Evolutionary conservation across 1,284 basidiomycete species (phyloP).

Genomic region (Rhodotorula mucilaginosa): DNA sequence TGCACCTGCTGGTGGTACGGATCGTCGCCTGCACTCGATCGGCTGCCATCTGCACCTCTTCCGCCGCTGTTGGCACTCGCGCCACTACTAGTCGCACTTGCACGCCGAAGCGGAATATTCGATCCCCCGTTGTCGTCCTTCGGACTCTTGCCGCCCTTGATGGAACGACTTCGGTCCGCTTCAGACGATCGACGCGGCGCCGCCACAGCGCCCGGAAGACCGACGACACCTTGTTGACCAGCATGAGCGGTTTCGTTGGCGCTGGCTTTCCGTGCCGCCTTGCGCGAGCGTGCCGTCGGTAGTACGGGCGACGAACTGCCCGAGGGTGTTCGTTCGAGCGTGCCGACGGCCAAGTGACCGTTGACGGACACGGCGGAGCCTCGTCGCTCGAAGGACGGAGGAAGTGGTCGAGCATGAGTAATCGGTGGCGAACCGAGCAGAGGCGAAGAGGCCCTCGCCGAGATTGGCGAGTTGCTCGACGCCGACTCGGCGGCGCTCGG

Average conservation of each 20-base stretch:
- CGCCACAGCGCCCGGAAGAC: background rate
- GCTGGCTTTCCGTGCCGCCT: background rate
- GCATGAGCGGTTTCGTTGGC: background rate
- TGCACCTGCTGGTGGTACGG: too few species aligned
- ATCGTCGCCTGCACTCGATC: background rate
- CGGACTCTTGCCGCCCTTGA: background rate
- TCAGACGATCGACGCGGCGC: constrained; percentile 1
- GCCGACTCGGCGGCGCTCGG: constrained; percentile 5
- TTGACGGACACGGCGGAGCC: background rate
- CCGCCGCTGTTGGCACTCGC: background rate
- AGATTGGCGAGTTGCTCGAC: constrained; percentile 4
- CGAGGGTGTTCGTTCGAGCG: background rate
- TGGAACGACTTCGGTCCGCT: constrained; percentile 5
- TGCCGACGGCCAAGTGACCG: background rate
- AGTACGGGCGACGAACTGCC: background rate
- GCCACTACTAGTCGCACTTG: constrained; percentile 1
- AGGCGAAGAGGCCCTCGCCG: background rate
- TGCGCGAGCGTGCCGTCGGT: background rate
- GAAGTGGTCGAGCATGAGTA: background rate
- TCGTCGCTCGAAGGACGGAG: background rate
- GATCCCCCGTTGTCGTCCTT: too few species aligned
- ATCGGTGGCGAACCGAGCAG: background rate
- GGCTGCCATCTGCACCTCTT: background rate
- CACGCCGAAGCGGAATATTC: background rate
- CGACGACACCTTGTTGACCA: background rate